These are phyloP conservation scores for Malania oleifera DNA, from an alignment of 164 flowering plant genomes.

Conservation along the genomic window DNA sequence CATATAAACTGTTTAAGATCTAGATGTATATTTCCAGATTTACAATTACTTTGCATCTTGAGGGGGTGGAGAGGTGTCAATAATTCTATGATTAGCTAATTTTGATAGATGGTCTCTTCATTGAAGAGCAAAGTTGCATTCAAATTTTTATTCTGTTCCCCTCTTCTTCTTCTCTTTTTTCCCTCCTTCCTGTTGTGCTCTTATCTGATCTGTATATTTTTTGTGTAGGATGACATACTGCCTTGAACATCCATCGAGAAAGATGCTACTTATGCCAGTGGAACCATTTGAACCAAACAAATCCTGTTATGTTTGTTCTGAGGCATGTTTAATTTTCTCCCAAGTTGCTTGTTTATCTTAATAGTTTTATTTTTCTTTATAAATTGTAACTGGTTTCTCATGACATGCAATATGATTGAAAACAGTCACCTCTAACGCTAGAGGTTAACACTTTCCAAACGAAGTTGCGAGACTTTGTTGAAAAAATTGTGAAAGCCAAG, in stretches of 20 bases:
- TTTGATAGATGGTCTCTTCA: too few species aligned
- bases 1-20: too few species aligned
- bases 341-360: neutral
- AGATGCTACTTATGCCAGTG: conserved; percentile 92
- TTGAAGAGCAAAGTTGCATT: too few species aligned
- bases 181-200: neutral
- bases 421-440: conserved; percentile 72
- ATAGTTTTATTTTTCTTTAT: conserved; percentile 2
- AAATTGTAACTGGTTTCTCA: conserved; percentile 8
- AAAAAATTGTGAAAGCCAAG: conserved; percentile 82
- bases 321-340: conserved; percentile 37
- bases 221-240: conserved; percentile 79
- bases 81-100: too few species aligned
- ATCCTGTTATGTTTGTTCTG: conserved; percentile 91
- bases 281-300: conserved; percentile 94
- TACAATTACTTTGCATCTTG: too few species aligned
- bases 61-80: too few species aligned
- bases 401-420: conserved; percentile 18
- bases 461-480: conserved; percentile 81
- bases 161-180: too few species aligned
- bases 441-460: conserved; percentile 71
- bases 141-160: too few species aligned
- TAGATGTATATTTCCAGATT: too few species aligned
- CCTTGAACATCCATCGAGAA: conserved; percentile 65
- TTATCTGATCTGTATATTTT: conserved; percentile 3